Base-by-base conservation (phyloP, 2,329 filamentous ascomycete species). In the Fusarium fracticaudum region DNA sequence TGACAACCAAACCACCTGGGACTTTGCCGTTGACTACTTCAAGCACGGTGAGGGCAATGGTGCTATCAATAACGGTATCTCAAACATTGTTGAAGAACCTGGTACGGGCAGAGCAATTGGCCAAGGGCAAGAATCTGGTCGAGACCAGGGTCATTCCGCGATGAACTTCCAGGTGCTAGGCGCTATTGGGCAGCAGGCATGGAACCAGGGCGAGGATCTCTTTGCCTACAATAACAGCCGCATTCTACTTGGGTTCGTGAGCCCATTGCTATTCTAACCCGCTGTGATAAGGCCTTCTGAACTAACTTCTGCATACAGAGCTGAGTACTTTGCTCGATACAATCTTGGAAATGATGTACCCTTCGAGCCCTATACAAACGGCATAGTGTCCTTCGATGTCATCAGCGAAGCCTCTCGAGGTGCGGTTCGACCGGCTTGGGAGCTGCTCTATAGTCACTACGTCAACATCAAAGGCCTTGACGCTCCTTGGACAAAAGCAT, bases 221-320 rank as follows among this genome's bases (percentile, higher is more conserved):
- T 74, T 74, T 64, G 44, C 64, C 5, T 75, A 71, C 11, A 68
- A 71, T 18, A 45, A 75, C 15, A 75, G 67, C 15, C 73, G 69
- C 3, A 75, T 75, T 6, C 72, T 75, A 5, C 63, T 71, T 2
- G 73, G 73, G 73, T 73, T 63, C n/a, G 66, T 65, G 9, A 33
- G 3, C 11, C 18, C 8, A 31, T 43, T 41, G 0, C 5, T 13
- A 14, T 6, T 3, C 20, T 2, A 15, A 15, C 2, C 2, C 0
- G 11, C 37, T 15, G 8, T n/a, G 17, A 18, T 18, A 15, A 11
- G 20, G 22, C 2, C 15, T 15, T 20, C 5, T 22, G 14, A 35
- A 13, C 53, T 51, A 35, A 68, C 22, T 7, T 7, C 1, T 1
- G 2, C 5, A 2, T 17, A 3, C 20, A 75, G 73, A 18, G 72